These are phyloP conservation scores for Asterionellopsis glacialis DNA, from an alignment of 108 stramenopile genomes.

Conservation along the genomic window DNA sequence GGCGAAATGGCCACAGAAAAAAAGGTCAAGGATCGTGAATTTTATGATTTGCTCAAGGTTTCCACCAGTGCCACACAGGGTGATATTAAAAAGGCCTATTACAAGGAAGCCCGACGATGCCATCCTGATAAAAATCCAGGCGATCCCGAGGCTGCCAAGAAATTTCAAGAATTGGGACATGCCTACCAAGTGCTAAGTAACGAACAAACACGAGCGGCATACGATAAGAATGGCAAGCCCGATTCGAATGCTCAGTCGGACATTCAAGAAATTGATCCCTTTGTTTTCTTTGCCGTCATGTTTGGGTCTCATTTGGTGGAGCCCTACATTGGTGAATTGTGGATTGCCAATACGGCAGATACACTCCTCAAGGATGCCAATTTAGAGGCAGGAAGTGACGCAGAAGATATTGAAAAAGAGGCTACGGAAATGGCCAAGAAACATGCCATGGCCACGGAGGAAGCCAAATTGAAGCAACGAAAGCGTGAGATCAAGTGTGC, in stretches of 20 bases:
- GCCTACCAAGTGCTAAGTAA: constrained; percentile 86
- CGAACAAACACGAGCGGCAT: constrained; percentile 64
- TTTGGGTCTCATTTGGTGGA: constrained; percentile 79
- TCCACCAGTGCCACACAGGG: constrained; percentile 61
- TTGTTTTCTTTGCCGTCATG: constrained; percentile 85
- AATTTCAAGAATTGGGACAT: constrained; percentile 84
- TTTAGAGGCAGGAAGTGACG: constrained; percentile 9
- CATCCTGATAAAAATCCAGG: constrained; percentile 89
- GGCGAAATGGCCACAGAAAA: constrained; percentile 19
- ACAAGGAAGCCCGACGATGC: constrained; percentile 72
- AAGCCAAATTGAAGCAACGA: constrained; percentile 50
- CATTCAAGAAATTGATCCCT: constrained; percentile 63
- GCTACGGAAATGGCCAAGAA: constrained; percentile 18
- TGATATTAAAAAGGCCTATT: constrained; percentile 91
- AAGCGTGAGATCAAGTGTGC: constrained; percentile 79
- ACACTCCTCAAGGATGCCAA: constrained; percentile 55
- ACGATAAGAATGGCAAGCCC: constrained; percentile 79
- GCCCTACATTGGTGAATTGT: constrained; percentile 79
- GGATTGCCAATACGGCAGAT: constrained; percentile 83
- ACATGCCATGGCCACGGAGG: constrained; percentile 14
- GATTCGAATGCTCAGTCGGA: constrained; percentile 43
- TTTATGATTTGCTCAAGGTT: constrained; percentile 80
- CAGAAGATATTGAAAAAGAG: constrained; percentile 15
- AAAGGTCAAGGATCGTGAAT: constrained; percentile 77
- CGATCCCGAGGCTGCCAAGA: constrained; percentile 76